These are phyloP conservation scores for Hydrangea macrophylla DNA, from an alignment of 148 eudicot genomes.

Conservation along the genomic window DNA sequence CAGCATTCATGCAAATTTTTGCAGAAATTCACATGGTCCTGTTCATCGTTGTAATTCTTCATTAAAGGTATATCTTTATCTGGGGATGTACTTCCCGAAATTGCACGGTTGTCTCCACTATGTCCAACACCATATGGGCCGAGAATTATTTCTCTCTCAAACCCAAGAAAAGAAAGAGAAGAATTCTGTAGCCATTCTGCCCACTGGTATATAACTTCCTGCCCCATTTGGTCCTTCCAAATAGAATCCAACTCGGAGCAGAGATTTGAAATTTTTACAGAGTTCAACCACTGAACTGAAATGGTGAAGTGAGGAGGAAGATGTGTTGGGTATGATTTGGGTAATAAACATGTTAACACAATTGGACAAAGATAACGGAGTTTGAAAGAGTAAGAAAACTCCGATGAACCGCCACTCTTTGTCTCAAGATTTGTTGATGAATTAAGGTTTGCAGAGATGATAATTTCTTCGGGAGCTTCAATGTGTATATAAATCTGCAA, in stretches of 20 bases:
- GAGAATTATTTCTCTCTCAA: slow-evolving; percentile 58
- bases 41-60: slow-evolving; percentile 69
- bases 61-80: slow-evolving; percentile 80
- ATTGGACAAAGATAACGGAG: slow-evolving; percentile 80
- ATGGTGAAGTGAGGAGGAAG: slow-evolving; percentile 68
- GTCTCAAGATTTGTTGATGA: slow-evolving; percentile 25
- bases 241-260: slow-evolving; percentile 74
- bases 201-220: slow-evolving; percentile 83
- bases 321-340: slow-evolving; percentile 85
- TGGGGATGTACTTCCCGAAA: slow-evolving; percentile 73
- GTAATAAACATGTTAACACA: slow-evolving; percentile 70
- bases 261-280: slow-evolving; percentile 52
- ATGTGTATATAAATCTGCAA: slow-evolving; percentile 66
- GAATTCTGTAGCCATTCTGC: slow-evolving; percentile 74
- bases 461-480: slow-evolving; percentile 50
- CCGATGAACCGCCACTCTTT: slow-evolving; percentile 30
- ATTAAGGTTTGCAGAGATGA: slow-evolving; percentile 56
- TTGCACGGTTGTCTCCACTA: slow-evolving; percentile 68
- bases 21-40: slow-evolving; percentile 54
- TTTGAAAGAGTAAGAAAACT: slow-evolving; percentile 64
- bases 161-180: slow-evolving; percentile 68
- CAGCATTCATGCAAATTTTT: slow-evolving; percentile 70
- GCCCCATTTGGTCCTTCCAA: slow-evolving; percentile 80
- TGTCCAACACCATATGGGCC: slow-evolving; percentile 62
- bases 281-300: slow-evolving; percentile 79